These are phyloP conservation scores for Pseudozyma flocculosa DNA, from an alignment of 1,284 basidiomycete genomes.

Conservation along the genomic window DNA sequence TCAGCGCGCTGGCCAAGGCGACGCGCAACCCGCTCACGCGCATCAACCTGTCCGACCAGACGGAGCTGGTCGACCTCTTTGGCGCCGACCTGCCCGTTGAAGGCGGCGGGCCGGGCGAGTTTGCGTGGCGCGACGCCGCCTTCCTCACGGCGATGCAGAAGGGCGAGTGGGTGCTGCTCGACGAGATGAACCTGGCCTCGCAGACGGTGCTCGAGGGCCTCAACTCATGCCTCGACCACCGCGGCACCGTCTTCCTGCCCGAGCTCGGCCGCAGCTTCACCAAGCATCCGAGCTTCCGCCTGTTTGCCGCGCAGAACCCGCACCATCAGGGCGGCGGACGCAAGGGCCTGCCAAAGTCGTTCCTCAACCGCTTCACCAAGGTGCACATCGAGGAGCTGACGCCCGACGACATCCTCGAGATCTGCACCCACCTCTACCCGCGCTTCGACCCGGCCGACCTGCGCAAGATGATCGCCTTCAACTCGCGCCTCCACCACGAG, in stretches of 20 bases:
- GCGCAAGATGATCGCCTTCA: constrained; percentile 81
- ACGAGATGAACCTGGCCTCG: constrained; percentile 98
- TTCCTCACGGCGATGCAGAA: constrained; percentile 82
- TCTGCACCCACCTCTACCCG: constrained; percentile 77
- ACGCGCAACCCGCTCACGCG: constrained; percentile 80
- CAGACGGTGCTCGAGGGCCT: constrained; percentile 90
- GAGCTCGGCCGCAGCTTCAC: constrained; percentile 87
- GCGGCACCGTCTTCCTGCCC: constrained; percentile 91
- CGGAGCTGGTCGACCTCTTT: constrained; percentile 93
- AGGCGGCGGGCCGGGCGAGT: constrained; percentile 85
- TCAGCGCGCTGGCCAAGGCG: constrained; percentile 80
- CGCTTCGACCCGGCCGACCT: constrained; percentile 63
- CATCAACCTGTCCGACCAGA: constrained; percentile 99
- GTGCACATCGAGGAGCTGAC: constrained; percentile 89
- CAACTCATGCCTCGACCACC: constrained; percentile 94
- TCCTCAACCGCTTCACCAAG: constrained; percentile 96
- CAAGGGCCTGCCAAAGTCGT: constrained; percentile 95
- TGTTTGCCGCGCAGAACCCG: constrained; percentile 98
- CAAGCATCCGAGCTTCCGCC: constrained; percentile 86
- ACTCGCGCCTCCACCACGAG: constrained; percentile 69
- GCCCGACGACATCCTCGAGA: constrained; percentile 73
- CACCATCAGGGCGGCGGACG: constrained; percentile 93
- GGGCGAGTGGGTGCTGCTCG: constrained; percentile 85
- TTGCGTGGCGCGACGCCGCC: constrained; percentile 95
- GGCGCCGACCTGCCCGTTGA: constrained; percentile 95